Evolutionary conservation across 2,329 filamentous ascomycete genomes (phyloP), one percentile per base, ranked within the genome.

Genomic region (Aspergillus neoniger): DNA sequence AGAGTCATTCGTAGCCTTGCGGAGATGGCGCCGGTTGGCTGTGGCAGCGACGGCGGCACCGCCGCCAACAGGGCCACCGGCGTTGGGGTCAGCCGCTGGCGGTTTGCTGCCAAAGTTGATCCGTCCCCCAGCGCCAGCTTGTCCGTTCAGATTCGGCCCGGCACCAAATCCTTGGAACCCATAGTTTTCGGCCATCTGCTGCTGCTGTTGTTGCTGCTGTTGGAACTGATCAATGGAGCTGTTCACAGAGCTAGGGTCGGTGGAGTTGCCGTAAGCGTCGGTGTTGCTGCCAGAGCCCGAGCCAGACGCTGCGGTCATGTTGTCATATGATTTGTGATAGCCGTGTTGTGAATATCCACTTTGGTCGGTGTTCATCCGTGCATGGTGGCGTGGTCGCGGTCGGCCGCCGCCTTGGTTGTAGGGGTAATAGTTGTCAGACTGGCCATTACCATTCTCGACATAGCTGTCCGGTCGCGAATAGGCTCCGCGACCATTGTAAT

Each of bases 241-340:
- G 78, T 96, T 96, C 72, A 96, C 91, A 72, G 92, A 96, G 79
- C 91, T 95, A 80, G 91, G 93, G 72, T 96, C 92, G 61, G 92
- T 96, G 65, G 89, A 88, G 75, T 95, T 93, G 58, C 88, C 88
- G 72, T 86, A 88, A 12, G 88, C 88, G 60, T 96, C 92, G 56
- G 81, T 81, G 57, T 64, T 88, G 86, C 86, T 90, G 53, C 88
- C 90, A 70, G 88, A 91, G 21, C 87, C 88, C 10, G 88, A 87
- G 17, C 71, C 73, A 4, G 61, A 88, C 17, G 67, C 89, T 12
- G 91, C 92, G 39, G 90, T 90, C 48, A 96, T 89, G 1, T 92
- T 96, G 74, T 96, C 92, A 76, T 94, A 91, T 1, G 91, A 95
- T 65, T 87, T 88, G 67, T 94, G 89, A 74, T 93, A 89, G 19